Conservation (phyloP, 768 basidiomycete species). For the Tricholoma hemisulphureum region DNA sequence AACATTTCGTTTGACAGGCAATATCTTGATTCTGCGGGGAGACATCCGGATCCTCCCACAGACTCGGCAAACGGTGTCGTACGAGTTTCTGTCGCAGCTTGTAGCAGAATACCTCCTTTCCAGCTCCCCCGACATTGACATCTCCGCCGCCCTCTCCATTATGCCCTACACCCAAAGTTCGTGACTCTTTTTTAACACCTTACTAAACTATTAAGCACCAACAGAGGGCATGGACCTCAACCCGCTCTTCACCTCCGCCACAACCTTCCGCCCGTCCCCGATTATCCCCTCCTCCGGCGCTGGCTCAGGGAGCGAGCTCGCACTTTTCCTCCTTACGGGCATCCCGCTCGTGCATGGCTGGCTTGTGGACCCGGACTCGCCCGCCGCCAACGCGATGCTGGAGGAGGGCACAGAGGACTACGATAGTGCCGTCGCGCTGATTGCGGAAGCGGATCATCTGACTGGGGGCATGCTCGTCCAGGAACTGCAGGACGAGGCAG, state of each 20-base stretch:
- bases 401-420: slow-evolving; percentile 56
- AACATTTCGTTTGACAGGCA: slow-evolving; percentile 48
- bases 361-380: slow-evolving; percentile 70
- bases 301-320: slow-evolving; percentile 66
- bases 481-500: slow-evolving; percentile 23
- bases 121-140: slow-evolving; percentile 56
- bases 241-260: slow-evolving; percentile 71
- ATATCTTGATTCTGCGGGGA: slow-evolving; percentile 84
- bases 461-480: slow-evolving; percentile 59
- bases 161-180: slow-evolving; percentile 77
- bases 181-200: slow-evolving; percentile 18
- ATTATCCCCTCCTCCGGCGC: slow-evolving; percentile 13
- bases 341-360: slow-evolving; percentile 88
- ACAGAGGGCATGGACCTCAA: slow-evolving; percentile 89
- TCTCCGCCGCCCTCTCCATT: slow-evolving; percentile 70
- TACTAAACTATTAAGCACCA: background rate
- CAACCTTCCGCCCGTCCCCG: slow-evolving; percentile 62
- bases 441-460: slow-evolving; percentile 79
- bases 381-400: slow-evolving; percentile 52
- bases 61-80: slow-evolving; percentile 70
- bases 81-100: slow-evolving; percentile 80
- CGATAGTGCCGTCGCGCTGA: slow-evolving; percentile 67
- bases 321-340: slow-evolving; percentile 79
- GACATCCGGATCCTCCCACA: slow-evolving; percentile 71
- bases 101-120: slow-evolving; percentile 79